These are phyloP conservation scores for Achlya hypogyna DNA, from an alignment of 352 stramenopile species.

Conservation along the genomic window DNA sequence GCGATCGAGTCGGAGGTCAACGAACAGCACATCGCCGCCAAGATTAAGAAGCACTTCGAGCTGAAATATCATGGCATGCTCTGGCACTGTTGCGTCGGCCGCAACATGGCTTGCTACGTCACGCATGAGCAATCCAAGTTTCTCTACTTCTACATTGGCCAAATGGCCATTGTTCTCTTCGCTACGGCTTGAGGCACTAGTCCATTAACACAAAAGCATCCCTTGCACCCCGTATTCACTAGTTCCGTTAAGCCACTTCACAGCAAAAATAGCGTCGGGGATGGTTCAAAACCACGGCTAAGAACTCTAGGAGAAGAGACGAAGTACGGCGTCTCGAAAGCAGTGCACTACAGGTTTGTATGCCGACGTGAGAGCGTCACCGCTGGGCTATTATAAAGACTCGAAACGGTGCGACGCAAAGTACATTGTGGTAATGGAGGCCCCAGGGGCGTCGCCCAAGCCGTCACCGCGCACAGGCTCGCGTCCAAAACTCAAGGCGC, in stretches of 20 bases:
- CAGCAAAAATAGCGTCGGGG: no score
- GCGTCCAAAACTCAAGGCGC: conserved; percentile 1
- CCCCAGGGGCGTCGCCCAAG: not conserved
- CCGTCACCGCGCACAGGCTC: not conserved
- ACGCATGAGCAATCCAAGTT: conserved; percentile 93
- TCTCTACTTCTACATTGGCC: conserved; percentile 94
- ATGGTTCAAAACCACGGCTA: no score
- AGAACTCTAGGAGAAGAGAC: no score
- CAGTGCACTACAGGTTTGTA: no score
- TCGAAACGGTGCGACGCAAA: no score
- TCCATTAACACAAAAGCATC: not conserved
- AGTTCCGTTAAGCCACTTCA: no score
- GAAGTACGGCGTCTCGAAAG: no score
- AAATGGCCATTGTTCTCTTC: conserved; percentile 91
- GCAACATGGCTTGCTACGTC: conserved; percentile 92
- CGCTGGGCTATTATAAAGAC: no score
- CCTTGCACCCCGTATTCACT: not conserved
- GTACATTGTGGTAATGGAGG: not conserved
- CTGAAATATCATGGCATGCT: conserved; percentile 84
- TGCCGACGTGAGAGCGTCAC: no score
- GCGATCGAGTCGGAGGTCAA: conserved; percentile 72
- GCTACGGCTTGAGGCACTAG: conserved; percentile 40
- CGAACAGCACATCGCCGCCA: conserved; percentile 85
- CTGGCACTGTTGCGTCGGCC: conserved; percentile 92
- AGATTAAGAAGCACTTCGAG: conserved; percentile 90